Percentiles rank a stretch among this genome's conserved stretches.
Conservation (phyloP, 2,329 filamentous ascomycete species). For the Penicillium oxalicum region DNA sequence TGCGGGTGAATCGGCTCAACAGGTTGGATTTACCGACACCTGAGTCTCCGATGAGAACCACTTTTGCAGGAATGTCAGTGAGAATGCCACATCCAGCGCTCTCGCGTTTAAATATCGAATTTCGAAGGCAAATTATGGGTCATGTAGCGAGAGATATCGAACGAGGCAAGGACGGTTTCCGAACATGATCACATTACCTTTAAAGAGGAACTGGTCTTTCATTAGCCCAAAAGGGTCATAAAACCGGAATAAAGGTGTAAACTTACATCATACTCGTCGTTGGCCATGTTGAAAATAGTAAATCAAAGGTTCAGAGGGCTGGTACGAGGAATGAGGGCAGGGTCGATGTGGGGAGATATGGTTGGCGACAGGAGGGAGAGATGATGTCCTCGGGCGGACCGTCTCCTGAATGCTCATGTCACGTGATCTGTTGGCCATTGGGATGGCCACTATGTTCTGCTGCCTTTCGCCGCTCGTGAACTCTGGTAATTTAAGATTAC, state of each 20-base stretch:
- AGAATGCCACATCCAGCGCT: neutral
- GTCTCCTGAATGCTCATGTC: conserved; percentile 19
- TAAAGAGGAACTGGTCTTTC: conserved; percentile 81
- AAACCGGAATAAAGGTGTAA: neutral
- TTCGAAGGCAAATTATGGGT: conserved; percentile 2
- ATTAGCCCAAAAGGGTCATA: conserved; percentile 27
- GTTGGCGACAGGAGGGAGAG: conserved; percentile 16
- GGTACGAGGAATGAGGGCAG: conserved; percentile 10
- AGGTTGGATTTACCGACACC: conserved; percentile 99
- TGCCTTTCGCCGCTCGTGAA: neutral
- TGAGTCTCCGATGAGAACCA: conserved; percentile 98
- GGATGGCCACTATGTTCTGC: neutral
- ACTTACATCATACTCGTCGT: conserved; percentile 99
- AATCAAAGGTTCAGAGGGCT: conserved; percentile 13
- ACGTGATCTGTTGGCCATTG: conserved; percentile 15
- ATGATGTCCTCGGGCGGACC: conserved; percentile 19
- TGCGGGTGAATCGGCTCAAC: conserved; percentile 97
- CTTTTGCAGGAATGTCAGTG: conserved; percentile 45
- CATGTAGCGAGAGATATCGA: conserved; percentile 12
- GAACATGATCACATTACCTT: conserved; percentile 58
- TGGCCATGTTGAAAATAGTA: conserved; percentile 64
- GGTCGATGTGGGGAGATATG: conserved; percentile 9
- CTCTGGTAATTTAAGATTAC: too few relatives aligned
- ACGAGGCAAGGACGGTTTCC: conserved; percentile 12
- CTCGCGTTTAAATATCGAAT: neutral